Base-by-base conservation (phyloP, 1,139 yeast genomes). In the Suhomyces coccinellae region DNA sequence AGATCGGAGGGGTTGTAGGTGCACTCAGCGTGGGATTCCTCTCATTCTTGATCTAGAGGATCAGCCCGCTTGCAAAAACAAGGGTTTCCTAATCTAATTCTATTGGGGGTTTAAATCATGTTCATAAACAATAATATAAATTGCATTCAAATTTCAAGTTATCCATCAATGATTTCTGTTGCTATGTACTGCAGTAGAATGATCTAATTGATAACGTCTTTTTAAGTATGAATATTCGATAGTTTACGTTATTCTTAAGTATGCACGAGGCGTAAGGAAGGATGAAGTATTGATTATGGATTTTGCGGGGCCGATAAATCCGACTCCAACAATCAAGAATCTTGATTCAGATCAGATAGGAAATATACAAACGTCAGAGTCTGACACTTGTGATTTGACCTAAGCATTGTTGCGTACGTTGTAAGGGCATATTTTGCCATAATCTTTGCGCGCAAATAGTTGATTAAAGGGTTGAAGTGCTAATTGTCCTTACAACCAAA, bases 11-110 rank as follows among this genome's bases (percentile, higher is more conserved):
- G 12, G 20, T 61, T 4, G 27, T 56, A 5, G 53, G 53, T 20
- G 56, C 67, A 1, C 44, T 62, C 33, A 52, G 48, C 11, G 41
- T 58, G 29, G 69, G 68, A 3, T 42, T 61, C 27, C 41, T 62
- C 34, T 56, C 64, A 28, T 56, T 57, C 46, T 53, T 60, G 16
- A 31, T 56, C 26, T 58, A 53, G 33, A 8, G 3, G 28, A 27
- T 33, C 28, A 20, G 22, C 12, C 14, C 12, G 10, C 3, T 12
- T n/a, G 11, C 12, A 9, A 6, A 13, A 20, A n/a, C 6, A 22
- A 24, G 28, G 4, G 13, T 8, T 22, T 22, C 28, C 3, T 17
- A 17, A 17, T 17, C 20, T 17, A 17, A 17, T 17, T 17, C 20
- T 17, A 17, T 17, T 17, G 20, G 20, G 20, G 5, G 20, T 6